phyloP scores from a whole-genome alignment of 2,329 filamentous ascomycete genomes.

The Ophiocordyceps robertsii region DNA sequence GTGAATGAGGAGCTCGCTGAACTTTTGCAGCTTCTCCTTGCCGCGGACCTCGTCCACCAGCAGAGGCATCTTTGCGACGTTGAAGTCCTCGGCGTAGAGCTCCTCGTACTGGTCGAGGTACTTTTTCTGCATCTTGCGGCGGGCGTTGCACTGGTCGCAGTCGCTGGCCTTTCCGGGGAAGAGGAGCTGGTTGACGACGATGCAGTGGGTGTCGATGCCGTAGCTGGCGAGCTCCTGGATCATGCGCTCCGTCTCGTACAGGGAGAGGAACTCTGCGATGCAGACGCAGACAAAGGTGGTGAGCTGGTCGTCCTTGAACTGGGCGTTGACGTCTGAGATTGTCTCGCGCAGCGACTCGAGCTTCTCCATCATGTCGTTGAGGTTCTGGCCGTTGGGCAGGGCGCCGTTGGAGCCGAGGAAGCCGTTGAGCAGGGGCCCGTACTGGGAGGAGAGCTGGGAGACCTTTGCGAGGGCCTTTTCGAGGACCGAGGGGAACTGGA shows the following conservation, averaged over 20 bases:
- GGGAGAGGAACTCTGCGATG: slow-evolving; percentile 89
- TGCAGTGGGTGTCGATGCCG: slow-evolving; percentile 89
- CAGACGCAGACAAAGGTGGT: slow-evolving; percentile 98
- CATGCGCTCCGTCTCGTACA: slow-evolving; percentile 99
- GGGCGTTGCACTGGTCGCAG: slow-evolving; percentile 90
- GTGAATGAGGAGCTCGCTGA: slow-evolving; percentile 70
- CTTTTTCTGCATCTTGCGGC: slow-evolving; percentile 98
- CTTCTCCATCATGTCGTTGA: slow-evolving; percentile 86
- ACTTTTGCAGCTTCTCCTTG: slow-evolving; percentile 85
- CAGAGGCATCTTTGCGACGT: slow-evolving; percentile 96
- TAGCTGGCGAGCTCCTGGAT: slow-evolving; percentile 94
- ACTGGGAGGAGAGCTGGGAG: slow-evolving; percentile 84
- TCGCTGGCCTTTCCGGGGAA: slow-evolving; percentile 76
- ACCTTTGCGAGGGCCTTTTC: slow-evolving; percentile 98
- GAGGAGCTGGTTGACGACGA: slow-evolving; percentile 94
- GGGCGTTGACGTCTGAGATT: slow-evolving; percentile 88
- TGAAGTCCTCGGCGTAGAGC: slow-evolving; percentile 89
- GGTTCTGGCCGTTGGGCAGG: slow-evolving; percentile 82
- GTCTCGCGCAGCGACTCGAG: slow-evolving; percentile 88
- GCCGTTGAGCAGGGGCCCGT: slow-evolving; percentile 89
- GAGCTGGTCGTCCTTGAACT: slow-evolving; percentile 93
- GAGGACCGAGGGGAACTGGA: slow-evolving; percentile 94
- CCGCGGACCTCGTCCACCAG: slow-evolving; percentile 91
- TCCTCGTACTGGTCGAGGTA: slow-evolving; percentile 98
- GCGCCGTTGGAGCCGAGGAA: slow-evolving; percentile 65